Evolutionary conservation across 169 alveolate genomes (phyloP).

Genomic region (Eimeria sp.): DNA sequence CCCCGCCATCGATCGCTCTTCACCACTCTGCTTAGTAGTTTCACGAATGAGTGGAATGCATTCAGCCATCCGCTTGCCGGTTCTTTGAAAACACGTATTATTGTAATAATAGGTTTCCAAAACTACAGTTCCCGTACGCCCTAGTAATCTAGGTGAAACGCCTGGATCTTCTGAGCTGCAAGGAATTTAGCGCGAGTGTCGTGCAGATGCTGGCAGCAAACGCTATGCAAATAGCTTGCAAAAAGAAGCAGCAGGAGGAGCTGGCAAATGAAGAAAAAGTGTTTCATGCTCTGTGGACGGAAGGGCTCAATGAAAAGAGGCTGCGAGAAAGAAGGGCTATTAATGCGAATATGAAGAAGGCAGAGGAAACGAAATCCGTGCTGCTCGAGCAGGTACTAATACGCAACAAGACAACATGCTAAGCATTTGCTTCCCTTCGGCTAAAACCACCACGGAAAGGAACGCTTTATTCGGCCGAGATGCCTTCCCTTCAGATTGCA

Average conservation of each 20-base stretch:
- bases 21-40: neutral
- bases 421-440: neutral
- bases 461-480: neutral
- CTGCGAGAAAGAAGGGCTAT: constrained; percentile 42
- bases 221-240: constrained; percentile 47
- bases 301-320: constrained; percentile 41
- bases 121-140: neutral
- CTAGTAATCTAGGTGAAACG: neutral
- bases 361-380: constrained; percentile 20
- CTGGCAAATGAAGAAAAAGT: constrained; percentile 18
- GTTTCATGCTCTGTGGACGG: constrained; percentile 67
- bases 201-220: constrained; percentile 62
- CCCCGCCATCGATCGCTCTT: neutral
- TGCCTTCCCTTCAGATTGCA: constrained; percentile 9
- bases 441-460: neutral
- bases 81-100: neutral
- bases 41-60: neutral
- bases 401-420: neutral
- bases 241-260: constrained; percentile 32
- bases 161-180: neutral
- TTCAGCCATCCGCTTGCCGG: neutral
- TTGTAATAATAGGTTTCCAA: neutral
- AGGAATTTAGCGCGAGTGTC: neutral
- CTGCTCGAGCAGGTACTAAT: constrained; percentile 48
- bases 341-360: neutral